Base-by-base conservation (phyloP, 2,329 filamentous ascomycete species). In the Aspergillus sp. region DNA sequence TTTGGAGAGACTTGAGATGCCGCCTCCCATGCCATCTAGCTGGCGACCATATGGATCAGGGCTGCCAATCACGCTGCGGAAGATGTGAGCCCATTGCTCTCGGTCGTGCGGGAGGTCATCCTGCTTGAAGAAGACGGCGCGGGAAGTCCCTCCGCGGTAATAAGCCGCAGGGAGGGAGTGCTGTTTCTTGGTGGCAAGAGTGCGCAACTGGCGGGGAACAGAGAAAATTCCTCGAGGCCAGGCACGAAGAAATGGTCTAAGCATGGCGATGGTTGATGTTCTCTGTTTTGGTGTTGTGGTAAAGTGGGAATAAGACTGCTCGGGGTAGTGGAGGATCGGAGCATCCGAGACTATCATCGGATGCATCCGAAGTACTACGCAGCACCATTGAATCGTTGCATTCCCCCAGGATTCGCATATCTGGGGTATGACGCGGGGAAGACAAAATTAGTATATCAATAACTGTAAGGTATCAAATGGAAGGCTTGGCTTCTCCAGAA, bases 11-110 rank as follows among this genome's bases (percentile, higher is more conserved):
- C 79, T 83, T 7, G 83, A 86, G 47, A 85, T 73, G 3, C 84
- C 85, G 0, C 81, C 83, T 2, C 85, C 85, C 65, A 88, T 76
- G 7, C 85, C 85, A 61, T 89, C 77, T 1, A 90, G 79, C 65
- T 90, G 86, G 0, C 86, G 77, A 0, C 81, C 83, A 63, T 84
- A 56, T 0, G 76, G 71, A 56, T 89, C 86, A 0, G 82, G 83
- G 3, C 79, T 81, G 27, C 83, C 83, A 65, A 88, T 82, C 6
- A 74, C 75, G 2, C 76, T 70, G 17, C 74, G 73, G 51, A 86
- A 81, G 15, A 86, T 78, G 0, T 69, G 58, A 3, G 70, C 65
- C 78, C 80, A 82, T 54, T 70, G 57, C 23, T 56, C 52, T 25
- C 63, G 67, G 43, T 76, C 59, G 0, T 46, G 12, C 0, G 81